phyloP scores from a whole-genome alignment of 2,329 filamentous ascomycete species.

The Whalleya microplaca region DNA sequence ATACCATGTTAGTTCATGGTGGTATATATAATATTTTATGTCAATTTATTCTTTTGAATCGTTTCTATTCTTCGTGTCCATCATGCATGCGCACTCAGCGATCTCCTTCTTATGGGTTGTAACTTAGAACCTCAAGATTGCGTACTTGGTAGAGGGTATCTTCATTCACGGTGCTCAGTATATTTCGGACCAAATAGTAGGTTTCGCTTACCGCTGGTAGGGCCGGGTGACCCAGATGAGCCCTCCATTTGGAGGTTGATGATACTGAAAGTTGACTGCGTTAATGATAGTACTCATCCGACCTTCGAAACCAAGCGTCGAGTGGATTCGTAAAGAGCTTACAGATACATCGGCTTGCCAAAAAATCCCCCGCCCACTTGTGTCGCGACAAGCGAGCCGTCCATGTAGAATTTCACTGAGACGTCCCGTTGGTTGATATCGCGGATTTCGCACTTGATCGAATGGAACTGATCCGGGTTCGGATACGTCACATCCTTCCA shows the following conservation, averaged over 20 bases:
- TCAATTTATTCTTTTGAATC: too few relatives aligned
- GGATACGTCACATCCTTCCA: conserved; percentile 54
- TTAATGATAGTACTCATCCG: conserved; percentile 2
- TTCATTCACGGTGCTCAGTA: conserved; percentile 9
- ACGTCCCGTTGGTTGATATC: conserved; percentile 57
- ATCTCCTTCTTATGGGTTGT: conserved; percentile 30
- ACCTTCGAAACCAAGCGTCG: not conserved
- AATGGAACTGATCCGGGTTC: conserved; percentile 51
- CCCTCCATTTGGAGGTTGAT: conserved; percentile 52
- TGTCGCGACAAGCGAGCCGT: conserved; percentile 51
- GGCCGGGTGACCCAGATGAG: conserved; percentile 47
- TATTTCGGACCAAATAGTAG: not conserved
- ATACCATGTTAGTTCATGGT: too few relatives aligned
- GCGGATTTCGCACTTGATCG: conserved; percentile 52
- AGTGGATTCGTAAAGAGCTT: conserved; percentile 20
- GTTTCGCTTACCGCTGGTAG: conserved; percentile 31
- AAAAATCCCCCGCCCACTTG: conserved; percentile 55
- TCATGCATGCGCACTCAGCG: not conserved
- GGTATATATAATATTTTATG: too few relatives aligned
- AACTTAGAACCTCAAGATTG: conserved; percentile 35
- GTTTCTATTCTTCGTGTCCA: too few relatives aligned
- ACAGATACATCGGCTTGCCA: conserved; percentile 51
- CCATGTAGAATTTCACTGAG: conserved; percentile 57
- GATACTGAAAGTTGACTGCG: conserved; percentile 36
- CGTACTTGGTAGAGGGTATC: conserved; percentile 37